Conservation (phyloP, 352 stramenopile species). For the Pythium apleroticum region DNA sequence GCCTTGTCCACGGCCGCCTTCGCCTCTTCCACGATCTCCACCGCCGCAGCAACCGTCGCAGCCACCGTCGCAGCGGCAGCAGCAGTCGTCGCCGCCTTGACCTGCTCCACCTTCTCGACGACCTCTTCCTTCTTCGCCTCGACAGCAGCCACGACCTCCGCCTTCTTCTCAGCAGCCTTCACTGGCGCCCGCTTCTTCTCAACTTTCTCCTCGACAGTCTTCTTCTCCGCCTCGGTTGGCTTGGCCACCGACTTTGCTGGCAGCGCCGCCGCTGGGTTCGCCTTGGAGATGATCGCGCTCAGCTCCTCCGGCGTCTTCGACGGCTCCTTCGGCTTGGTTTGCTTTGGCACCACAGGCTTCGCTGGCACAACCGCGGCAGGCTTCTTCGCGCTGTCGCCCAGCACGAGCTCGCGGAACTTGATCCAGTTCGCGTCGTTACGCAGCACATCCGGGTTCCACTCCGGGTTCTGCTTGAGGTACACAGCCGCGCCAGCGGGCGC, state of each 20-base stretch:
- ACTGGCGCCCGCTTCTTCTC: slow-evolving; percentile 14
- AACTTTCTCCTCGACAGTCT: slow-evolving; percentile 12
- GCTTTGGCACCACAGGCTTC: slow-evolving; percentile 27
- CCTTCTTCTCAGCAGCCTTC: background rate
- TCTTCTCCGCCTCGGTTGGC: slow-evolving; percentile 19
- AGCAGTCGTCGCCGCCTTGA: background rate
- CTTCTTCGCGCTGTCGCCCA: slow-evolving; percentile 34
- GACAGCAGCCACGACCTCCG: background rate
- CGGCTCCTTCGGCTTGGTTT: slow-evolving; percentile 25
- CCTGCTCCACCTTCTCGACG: slow-evolving; percentile 14
- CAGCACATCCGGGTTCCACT: slow-evolving; percentile 71
- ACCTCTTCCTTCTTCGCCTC: slow-evolving; percentile 36
- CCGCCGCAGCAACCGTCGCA: slow-evolving; percentile 1
- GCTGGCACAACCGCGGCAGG: background rate
- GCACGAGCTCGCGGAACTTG: slow-evolving; percentile 73
- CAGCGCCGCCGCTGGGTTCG: slow-evolving; percentile 26
- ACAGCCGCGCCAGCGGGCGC: slow-evolving; percentile 49
- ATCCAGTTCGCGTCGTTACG: slow-evolving; percentile 64
- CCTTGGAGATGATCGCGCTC: slow-evolving; percentile 49
- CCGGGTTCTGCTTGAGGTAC: slow-evolving; percentile 76
- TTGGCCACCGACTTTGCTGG: slow-evolving; percentile 12
- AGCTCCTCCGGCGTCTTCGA: slow-evolving; percentile 45
- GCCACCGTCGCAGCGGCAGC: slow-evolving; percentile 12
- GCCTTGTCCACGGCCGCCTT: slow-evolving; percentile 25
- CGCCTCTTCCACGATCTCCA: slow-evolving; percentile 29